phyloP scores from a whole-genome alignment of 257 asterid species.

The Capsicum chinense region DNA sequence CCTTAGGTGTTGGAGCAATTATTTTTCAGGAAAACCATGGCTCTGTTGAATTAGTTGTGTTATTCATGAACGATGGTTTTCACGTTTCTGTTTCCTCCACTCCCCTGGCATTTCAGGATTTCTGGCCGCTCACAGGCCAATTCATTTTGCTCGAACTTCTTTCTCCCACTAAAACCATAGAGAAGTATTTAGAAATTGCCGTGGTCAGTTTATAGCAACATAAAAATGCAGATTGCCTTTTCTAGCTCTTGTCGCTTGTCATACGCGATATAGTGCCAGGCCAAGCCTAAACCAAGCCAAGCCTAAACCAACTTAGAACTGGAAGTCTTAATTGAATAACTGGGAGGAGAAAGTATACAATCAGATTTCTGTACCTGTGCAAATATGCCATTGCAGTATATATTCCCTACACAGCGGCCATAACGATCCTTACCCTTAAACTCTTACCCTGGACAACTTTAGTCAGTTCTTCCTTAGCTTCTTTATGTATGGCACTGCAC shows the following conservation, averaged over 20 bases:
- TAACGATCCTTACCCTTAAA: conserved; percentile 77
- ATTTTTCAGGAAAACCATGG: background rate
- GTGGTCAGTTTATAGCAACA: background rate
- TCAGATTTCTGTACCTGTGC: conserved; percentile 64
- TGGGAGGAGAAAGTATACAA: background rate
- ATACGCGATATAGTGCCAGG: conserved; percentile 88
- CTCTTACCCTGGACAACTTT: conserved; percentile 71
- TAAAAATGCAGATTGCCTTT: conserved; percentile 48
- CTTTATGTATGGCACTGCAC: conserved; percentile 77
- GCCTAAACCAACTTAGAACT: conserved; percentile 32
- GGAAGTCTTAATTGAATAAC: conserved; percentile 1
- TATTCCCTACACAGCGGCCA: conserved; percentile 80
- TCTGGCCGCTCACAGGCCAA: conserved; percentile 75
- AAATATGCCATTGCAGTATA: conserved; percentile 84
- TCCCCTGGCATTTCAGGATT: conserved; percentile 99
- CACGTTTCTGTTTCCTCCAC: conserved; percentile 88
- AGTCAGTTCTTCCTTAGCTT: conserved; percentile 76
- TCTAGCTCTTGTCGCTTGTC: conserved; percentile 77
- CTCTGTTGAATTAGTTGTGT: background rate
- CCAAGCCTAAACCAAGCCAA: conserved; percentile 59
- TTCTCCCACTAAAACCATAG: conserved; percentile 69
- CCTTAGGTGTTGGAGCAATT: background rate
- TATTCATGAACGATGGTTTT: conserved; percentile 48
- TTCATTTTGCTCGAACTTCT: conserved; percentile 75
- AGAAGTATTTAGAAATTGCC: background rate